phyloP scores from a whole-genome alignment of 768 basidiomycete genomes.

The Tricholoma saponaceum region DNA sequence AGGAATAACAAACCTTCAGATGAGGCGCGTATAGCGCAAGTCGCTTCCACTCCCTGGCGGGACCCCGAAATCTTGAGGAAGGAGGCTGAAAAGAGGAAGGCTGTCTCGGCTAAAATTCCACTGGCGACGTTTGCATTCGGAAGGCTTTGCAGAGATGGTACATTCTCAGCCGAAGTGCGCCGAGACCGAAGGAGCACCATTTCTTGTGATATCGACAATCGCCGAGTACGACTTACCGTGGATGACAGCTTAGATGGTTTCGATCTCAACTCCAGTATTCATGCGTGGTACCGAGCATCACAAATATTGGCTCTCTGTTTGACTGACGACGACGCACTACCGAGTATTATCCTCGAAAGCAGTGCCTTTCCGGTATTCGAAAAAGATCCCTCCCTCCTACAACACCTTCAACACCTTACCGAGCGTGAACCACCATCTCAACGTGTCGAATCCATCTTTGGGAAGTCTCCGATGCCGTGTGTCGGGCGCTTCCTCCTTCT shows the following conservation, averaged over 20 bases:
- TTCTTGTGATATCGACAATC: conserved; percentile 4
- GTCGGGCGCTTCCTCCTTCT: conserved; percentile 4
- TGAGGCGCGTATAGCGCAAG: background rate
- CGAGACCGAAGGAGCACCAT: background rate
- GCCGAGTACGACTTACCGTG: conserved; percentile 2
- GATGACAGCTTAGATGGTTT: background rate
- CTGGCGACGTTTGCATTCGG: conserved; percentile 3
- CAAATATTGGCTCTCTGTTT: conserved; percentile 1
- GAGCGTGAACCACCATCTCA: background rate
- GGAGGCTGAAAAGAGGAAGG: conserved; percentile 1
- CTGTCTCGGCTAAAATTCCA: conserved; percentile 1
- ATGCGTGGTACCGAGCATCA: conserved; percentile 3
- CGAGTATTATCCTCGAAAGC: background rate
- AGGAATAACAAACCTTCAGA: background rate
- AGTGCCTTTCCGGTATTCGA: background rate
- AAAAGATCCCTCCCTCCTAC: background rate
- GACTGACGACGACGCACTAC: background rate
- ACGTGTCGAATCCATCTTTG: background rate
- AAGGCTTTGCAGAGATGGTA: conserved; percentile 3
- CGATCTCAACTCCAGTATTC: background rate
- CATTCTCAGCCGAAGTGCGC: conserved; percentile 1
- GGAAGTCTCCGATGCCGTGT: background rate
- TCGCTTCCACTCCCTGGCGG: background rate
- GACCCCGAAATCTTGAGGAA: background rate
- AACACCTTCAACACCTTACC: background rate